Evolutionary conservation across 495 filamentous ascomycete genomes (phyloP), one percentile per base, ranked within the genome.

Genomic region (Neurospora africana): DNA sequence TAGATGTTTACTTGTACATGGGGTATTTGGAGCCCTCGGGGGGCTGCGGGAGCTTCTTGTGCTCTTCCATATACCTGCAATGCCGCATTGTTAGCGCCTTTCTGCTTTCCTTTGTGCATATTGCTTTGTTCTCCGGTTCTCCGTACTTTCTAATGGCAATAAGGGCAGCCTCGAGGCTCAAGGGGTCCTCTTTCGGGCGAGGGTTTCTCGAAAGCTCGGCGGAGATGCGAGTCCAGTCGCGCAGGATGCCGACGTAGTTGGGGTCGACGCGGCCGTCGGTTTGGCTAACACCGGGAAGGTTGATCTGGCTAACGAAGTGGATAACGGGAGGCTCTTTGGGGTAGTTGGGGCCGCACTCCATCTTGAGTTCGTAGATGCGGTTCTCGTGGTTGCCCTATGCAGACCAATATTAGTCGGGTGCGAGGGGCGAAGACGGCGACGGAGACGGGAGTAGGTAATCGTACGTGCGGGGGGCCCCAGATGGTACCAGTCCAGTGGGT

Each of bases 401-500:
- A 70, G 23, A 37, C n/a, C 44, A 68, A 40, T 47, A 74, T 76
- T 71, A 76, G 72, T 40, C 21, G 67, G 3, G 71, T 40, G 40
- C 33, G 30, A 47, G 11, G 0, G 19, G 30, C 10, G 69, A 44
- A 10, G 37, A 30, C n/a, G 33, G 37, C 53, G n/a, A 69, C 33
- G 30, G 30, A 2, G 71, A 37, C 1, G 21, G 10, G 15, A 37
- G n/a, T 10, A 11, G 33, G n/a, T 19, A 71, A 35, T 44, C 73
- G 19, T 84, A 97, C 95, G 80, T 99, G 96, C 76, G 96, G 95
- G 76, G 95, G 95, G 0, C 95, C 95, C 68, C 98, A 89, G 75
- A 99, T 98, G 1, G 95, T 98, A 69, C 93, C 95, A 75, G 96
- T 97, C 95, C 95, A 99, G 87, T 97, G 93, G 73, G 92, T 93